Base-by-base conservation (phyloP, 768 basidiomycete genomes). In the Pholiota conissans region DNA sequence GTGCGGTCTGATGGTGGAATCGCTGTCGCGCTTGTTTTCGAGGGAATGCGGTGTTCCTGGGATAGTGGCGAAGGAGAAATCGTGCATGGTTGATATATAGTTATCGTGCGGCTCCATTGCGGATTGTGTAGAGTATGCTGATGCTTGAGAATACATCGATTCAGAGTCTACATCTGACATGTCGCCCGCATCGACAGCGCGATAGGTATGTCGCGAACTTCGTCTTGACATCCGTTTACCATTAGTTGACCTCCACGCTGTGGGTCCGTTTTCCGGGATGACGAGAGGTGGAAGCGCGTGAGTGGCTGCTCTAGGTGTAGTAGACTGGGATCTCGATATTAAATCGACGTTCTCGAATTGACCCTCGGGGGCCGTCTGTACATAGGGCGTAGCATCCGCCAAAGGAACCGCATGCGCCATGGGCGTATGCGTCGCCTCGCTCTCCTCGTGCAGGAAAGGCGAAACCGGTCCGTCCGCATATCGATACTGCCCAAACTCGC, bases 81-180 rank as follows among this genome's bases (percentile, higher is more conserved):
- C 32, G 5, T 27, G 51, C 11, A 47, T 45, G 27, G 47, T 50
- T 18, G 35, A 55, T 30, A 37, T 48, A 5, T 24, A n/a, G 10
- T 14, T 45, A 14, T 20, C 40, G 18, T 39, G 40, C 13, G 29
- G 11, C 14, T 52, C 34, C 20, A 52, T 20, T 26, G 49, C 46
- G 20, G 39, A 50, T 18, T 20, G 34, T 11, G 22, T 9, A 0
- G 61, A 58, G 2, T 58, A 58, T 10, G 61, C 65, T 10, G 65
- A 66, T 24, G 65, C 65, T 29, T 63, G 62, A 6, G 65, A 66
- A 37, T 66, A 66, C 40, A 66, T 46, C n/a, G 65, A 66, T 13
- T 46, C 65, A 5, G 65, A 66, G 16, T 51, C 30, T 7, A 24
- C 52, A 22, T 57, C 54, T 37, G 61, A 52, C 26, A 32, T 13